These are phyloP conservation scores for Nakazawaea siamensis DNA, from an alignment of 805 yeast species.

Conservation along the genomic window DNA sequence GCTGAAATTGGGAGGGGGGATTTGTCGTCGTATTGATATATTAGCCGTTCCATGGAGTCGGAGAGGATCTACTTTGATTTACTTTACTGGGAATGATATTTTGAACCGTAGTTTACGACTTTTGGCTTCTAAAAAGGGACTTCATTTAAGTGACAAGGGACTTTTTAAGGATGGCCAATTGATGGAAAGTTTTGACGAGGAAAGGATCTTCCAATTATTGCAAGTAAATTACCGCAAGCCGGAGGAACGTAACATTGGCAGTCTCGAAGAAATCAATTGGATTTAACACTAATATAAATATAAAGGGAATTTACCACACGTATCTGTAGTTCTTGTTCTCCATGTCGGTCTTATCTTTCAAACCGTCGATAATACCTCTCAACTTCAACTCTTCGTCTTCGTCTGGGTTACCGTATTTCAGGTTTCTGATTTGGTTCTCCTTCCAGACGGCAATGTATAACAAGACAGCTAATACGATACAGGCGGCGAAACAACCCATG, in stretches of 20 bases:
- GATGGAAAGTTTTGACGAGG: conserved; percentile 36
- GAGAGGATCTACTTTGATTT: conserved; percentile 39
- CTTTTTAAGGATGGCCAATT: conserved; percentile 23
- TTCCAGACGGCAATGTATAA: conserved; percentile 20
- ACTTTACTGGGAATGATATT: conserved; percentile 46
- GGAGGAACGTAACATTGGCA: conserved; percentile 18
- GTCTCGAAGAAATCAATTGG: neutral
- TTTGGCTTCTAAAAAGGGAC: conserved; percentile 31
- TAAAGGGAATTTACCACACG: conserved; percentile 6
- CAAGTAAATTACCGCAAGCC: conserved; percentile 30
- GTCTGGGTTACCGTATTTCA: conserved; percentile 18
- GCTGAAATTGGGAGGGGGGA: conserved; percentile 20
- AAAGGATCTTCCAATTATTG: conserved; percentile 33
- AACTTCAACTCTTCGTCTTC: conserved; percentile 18
- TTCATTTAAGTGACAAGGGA: conserved; percentile 34
- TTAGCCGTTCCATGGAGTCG: conserved; percentile 35
- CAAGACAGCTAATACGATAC: conserved; percentile 21
- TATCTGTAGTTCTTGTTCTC: conserved; percentile 19
- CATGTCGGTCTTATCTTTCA: conserved; percentile 23
- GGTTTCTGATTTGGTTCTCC: conserved; percentile 35
- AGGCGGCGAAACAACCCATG: conserved; percentile 29
- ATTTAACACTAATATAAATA: neutral
- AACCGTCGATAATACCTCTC: conserved; percentile 23
- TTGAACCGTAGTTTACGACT: conserved; percentile 40
- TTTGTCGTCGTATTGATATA: conserved; percentile 48